Evolutionary conservation across 2,329 filamentous ascomycete genomes (phyloP), one percentile per base, ranked within the genome.

Genomic region (Immersiporthe knoxdaviesiana): DNA sequence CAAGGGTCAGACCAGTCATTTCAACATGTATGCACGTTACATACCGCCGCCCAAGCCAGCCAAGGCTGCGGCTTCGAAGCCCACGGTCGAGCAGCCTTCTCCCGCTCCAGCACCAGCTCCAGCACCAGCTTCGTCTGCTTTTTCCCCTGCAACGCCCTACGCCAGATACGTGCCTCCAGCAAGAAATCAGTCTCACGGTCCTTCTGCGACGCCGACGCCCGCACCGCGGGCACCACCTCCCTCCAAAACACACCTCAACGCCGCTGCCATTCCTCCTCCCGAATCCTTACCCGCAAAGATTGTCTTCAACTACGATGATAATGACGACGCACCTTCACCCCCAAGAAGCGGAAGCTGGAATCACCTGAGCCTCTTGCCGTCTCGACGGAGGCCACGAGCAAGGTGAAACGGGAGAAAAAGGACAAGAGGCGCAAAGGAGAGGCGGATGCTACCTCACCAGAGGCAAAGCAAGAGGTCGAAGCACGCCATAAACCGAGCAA

Each of bases 401-500:
- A 54, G 78, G 77, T 72, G 76, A 77, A 70, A 72, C 68, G 65
- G 69, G 75, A 65, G 74, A 72, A 65, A 63, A 70, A 54, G 35
- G 66, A 54, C 60, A 81, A 72, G 76, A 82, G 67, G 77, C 79
- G 50, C 75, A 76, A 73, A 72, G 63, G 75, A 73, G 65, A 73
- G 72, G 65, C 74, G 47, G 70, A 74, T 32, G 73, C 27, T 16
- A 11, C 73, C 65, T 69, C 76, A 72, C 35, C 68, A 59, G 76
- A 74, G 32, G 77, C 77, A 16, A 39, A 50, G 30, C 70, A 60
- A 37, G 69, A 70, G 32, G 63, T 82, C 74, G 80, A 76, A 39
- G 73, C 79, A 75, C 60, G 37, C 3, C 78, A 79, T 74, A 77
- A 79, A 73, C 76, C 77, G 66, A 77, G 72, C 59, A 88, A 87